These are phyloP conservation scores for Fusarium abutilonis DNA, from an alignment of 2,329 filamentous ascomycete species.

Conservation along the genomic window DNA sequence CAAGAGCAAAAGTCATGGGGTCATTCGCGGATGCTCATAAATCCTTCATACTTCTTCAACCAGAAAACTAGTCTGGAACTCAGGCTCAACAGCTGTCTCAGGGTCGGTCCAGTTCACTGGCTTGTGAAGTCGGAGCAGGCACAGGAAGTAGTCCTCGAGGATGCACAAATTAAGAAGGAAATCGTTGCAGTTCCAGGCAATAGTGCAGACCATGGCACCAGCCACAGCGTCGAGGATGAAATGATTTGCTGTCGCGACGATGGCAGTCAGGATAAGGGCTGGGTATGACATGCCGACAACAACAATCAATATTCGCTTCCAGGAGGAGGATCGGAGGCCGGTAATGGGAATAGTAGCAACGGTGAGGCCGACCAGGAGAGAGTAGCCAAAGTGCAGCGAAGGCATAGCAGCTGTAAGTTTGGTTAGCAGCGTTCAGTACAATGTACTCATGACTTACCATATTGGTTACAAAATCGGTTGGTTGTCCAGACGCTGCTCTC, in stretches of 20 bases:
- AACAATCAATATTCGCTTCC: conserved; percentile 58
- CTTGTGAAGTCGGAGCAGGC: conserved; percentile 71
- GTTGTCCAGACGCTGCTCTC: conserved; percentile 66
- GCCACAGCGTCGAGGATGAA: conserved; percentile 77
- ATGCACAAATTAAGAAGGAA: conserved; percentile 70
- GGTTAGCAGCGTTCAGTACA: conserved; percentile 15
- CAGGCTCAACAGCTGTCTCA: conserved; percentile 50
- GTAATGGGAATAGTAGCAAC: conserved; percentile 72
- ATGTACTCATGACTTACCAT: conserved; percentile 58
- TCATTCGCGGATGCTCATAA: conserved; percentile 9
- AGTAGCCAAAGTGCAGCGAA: conserved; percentile 79
- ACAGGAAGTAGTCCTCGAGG: conserved; percentile 75
- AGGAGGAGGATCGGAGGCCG: conserved; percentile 61
- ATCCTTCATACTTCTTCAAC: conserved; percentile 36
- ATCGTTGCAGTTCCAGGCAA: conserved; percentile 68
- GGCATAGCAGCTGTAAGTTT: conserved; percentile 72
- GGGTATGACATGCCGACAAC: conserved; percentile 70
- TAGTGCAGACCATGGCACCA: conserved; percentile 69
- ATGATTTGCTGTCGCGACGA: conserved; percentile 78
- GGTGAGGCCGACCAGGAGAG: conserved; percentile 76
- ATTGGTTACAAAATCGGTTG: conserved; percentile 80
- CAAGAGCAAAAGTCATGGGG: conserved; percentile 11
- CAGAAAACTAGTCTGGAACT: conserved; percentile 44
- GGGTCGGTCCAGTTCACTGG: conserved; percentile 58
- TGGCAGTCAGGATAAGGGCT: conserved; percentile 70